Base-by-base conservation (phyloP, 257 asterid species). In the Petunia axillaris region DNA sequence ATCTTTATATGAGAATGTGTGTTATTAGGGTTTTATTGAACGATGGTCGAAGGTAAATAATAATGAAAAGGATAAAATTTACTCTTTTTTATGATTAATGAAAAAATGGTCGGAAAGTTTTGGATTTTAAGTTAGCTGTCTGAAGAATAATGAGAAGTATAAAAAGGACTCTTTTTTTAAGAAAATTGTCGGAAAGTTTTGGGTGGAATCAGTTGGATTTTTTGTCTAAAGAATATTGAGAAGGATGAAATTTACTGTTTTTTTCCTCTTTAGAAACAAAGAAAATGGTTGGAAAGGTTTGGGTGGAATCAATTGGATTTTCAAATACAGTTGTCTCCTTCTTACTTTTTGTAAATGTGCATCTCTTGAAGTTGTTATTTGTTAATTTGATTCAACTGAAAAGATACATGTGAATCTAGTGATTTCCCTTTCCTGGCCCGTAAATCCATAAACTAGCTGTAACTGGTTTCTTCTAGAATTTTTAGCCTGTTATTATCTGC, bases 361-460 rank as follows among this genome's bases (percentile, higher is more conserved):
- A 48, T 25, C 57, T 35, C 40, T 16, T 39, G 36, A 25, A 71
- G 77, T 70, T 25, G 77, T 71, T 71, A 71, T 59, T 70, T 25
- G 77, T 71, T 71, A 83, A 59, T 75, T 83, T 46, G 58, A 62
- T 52, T 40, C 46, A 84, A 81, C 36, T 76, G 62, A 6, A 52
- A 10, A 43, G 77, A 71, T 43, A 46, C 48, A 25, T 35, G 77
- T 48, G 60, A 71, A 48, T 9, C 60, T 4, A 48, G 77, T 71
- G 60, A 71, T 48, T 71, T 71, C 60, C 59, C 43, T 71, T 71
- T 48, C 77, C 60, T 71, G 25, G 43, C 77, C 41, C 2, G 43
- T 35, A 48, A 71, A 46, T 71, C 10, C 60, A 71, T 35, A 71
- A 71, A 35, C 44, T 71, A 53, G 6, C 41, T 15, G 43, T 48